These are phyloP conservation scores for Aureobasidium leucospermi DNA, from an alignment of 2,329 filamentous ascomycete genomes.

Conservation along the genomic window DNA sequence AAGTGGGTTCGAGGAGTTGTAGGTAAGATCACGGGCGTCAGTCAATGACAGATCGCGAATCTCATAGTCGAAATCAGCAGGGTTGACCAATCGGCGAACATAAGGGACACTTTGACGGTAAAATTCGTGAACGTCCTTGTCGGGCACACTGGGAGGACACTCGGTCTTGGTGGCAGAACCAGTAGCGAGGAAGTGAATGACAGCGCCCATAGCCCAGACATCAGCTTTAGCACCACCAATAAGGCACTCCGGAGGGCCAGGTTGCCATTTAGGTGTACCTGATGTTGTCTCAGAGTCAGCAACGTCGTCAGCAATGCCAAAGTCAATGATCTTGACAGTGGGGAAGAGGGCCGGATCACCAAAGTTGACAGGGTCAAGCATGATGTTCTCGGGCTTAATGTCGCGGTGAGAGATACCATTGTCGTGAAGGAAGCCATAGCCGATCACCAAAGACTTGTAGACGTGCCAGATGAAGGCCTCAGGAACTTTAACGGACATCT, in stretches of 20 bases:
- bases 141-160: not conserved
- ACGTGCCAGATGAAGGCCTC: slow-evolving; percentile 7
- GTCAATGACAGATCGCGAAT: not conserved
- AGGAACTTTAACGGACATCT: not conserved
- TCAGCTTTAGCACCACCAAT: slow-evolving; percentile 1
- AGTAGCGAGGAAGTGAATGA: slow-evolving; percentile 3
- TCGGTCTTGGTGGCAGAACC: not conserved
- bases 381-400: slow-evolving; percentile 89
- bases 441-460: slow-evolving; percentile 80
- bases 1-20: not conserved
- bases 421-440: slow-evolving; percentile 97
- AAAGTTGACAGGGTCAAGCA: slow-evolving; percentile 66
- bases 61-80: not conserved
- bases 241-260: not conserved
- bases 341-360: not conserved
- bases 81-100: not conserved
- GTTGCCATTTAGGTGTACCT: slow-evolving; percentile 1
- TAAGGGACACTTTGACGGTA: not conserved
- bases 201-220: slow-evolving; percentile 1
- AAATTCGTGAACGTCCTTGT: not conserved
- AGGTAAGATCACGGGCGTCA: not conserved
- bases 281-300: not conserved
- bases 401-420: slow-evolving; percentile 94
- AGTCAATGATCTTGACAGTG: slow-evolving; percentile 2
- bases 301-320: not conserved